Percentiles rank a stretch among this genome's conserved stretches.
phyloP scores from a whole-genome alignment of 495 filamentous ascomycete genomes.

The Penicillium macrosclerotiorum region DNA sequence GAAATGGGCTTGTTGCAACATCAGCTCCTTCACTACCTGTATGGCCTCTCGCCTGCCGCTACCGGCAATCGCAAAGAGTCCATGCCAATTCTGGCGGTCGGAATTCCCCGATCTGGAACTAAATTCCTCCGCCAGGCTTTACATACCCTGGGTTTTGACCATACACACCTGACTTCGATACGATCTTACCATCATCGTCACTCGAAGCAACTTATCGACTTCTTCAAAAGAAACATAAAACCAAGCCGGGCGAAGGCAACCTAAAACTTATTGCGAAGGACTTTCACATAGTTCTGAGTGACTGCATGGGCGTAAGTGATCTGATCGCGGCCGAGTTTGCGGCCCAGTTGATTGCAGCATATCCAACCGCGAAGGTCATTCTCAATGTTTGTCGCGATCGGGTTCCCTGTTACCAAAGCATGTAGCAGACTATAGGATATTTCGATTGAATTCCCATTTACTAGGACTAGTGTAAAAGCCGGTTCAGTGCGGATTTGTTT shows the following conservation, averaged over 20 bases:
- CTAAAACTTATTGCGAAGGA: slow-evolving; percentile 29
- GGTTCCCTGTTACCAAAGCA: slow-evolving; percentile 38
- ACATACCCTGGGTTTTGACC: slow-evolving; percentile 20
- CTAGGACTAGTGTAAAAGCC: slow-evolving; percentile 12
- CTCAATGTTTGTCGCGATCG: slow-evolving; percentile 47
- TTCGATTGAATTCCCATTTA: slow-evolving; percentile 4
- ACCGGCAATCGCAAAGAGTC: not conserved
- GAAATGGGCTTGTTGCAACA: too few species aligned
- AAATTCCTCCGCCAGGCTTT: slow-evolving; percentile 29
- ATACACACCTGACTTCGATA: slow-evolving; percentile 25
- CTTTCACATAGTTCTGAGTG: slow-evolving; percentile 45
- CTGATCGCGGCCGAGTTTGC: slow-evolving; percentile 53
- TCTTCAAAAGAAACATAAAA: slow-evolving; percentile 21
- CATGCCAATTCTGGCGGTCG: slow-evolving; percentile 17
- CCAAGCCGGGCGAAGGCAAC: not conserved
- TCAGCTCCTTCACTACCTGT: slow-evolving; percentile 12
- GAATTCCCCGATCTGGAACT: slow-evolving; percentile 28
- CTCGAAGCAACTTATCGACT: slow-evolving; percentile 15
- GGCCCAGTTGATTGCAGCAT: slow-evolving; percentile 55
- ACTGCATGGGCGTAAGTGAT: slow-evolving; percentile 53
- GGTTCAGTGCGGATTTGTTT: slow-evolving; percentile 17
- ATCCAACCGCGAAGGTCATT: slow-evolving; percentile 58
- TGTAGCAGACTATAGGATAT: slow-evolving; percentile 12
- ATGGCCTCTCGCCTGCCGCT: slow-evolving; percentile 15
- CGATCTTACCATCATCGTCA: slow-evolving; percentile 14